Evolutionary conservation across 2,329 filamentous ascomycete genomes (phyloP).

Genomic region (Drechslera avenae): DNA sequence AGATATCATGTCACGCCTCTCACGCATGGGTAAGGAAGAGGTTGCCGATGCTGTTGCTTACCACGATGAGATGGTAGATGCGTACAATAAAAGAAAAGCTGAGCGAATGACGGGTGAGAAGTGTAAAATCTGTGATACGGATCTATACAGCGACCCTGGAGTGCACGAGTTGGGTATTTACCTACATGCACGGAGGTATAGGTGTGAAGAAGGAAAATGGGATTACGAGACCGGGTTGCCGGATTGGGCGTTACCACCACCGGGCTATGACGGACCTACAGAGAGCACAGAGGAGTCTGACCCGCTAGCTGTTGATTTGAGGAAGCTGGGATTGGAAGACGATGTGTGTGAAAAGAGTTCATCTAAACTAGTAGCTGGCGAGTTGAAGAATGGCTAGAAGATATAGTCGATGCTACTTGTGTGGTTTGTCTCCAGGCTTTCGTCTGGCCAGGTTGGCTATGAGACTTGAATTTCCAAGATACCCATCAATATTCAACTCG

Average conservation of each 20-base stretch:
- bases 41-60: slow-evolving; percentile 89
- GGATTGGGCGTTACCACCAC: slow-evolving; percentile 82
- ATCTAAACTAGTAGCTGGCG: neutral
- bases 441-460: neutral
- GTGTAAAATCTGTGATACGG: slow-evolving; percentile 82
- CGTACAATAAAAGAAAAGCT: slow-evolving; percentile 87
- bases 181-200: slow-evolving; percentile 89
- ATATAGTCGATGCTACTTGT: neutral
- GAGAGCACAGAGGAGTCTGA: slow-evolving; percentile 62
- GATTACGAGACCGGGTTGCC: slow-evolving; percentile 85
- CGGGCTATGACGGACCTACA: slow-evolving; percentile 71
- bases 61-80: slow-evolving; percentile 89
- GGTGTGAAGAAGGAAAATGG: slow-evolving; percentile 83
- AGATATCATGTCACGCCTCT: slow-evolving; percentile 83
- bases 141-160: slow-evolving; percentile 91
- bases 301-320: slow-evolving; percentile 52
- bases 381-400: neutral
- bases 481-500: slow-evolving; percentile 9
- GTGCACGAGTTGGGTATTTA: slow-evolving; percentile 89
- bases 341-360: slow-evolving; percentile 1
- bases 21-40: slow-evolving; percentile 92
- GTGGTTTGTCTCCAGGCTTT: too few relatives aligned
- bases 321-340: slow-evolving; percentile 48
- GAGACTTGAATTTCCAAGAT: slow-evolving; percentile 8
- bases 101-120: slow-evolving; percentile 89